Conservation (phyloP, 2,329 filamentous ascomycete genomes). For the Geosmithia putterillii region DNA sequence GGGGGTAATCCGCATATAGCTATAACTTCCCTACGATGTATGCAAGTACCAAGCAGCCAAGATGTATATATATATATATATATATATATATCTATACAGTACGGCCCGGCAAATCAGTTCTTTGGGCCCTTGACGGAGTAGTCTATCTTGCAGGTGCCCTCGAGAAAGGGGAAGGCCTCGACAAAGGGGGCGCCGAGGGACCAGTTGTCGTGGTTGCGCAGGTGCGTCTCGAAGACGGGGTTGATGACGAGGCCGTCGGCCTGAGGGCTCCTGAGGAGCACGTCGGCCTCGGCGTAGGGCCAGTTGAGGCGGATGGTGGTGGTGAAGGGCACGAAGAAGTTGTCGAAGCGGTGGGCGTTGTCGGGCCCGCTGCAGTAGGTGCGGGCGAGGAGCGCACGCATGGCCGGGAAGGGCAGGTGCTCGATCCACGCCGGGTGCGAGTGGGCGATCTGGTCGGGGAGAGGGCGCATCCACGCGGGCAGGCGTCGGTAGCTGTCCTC, state of each 20-base stretch:
- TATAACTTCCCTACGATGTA: no score
- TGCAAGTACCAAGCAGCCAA: no score
- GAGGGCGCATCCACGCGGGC: conserved; percentile 60
- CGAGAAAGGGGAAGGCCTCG: conserved; percentile 43
- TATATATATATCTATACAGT: no score
- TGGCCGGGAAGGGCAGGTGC: conserved; percentile 64
- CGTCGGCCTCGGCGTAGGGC: conserved; percentile 66
- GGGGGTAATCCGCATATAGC: no score
- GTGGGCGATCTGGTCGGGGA: conserved; percentile 50
- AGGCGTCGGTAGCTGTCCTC: conserved; percentile 68
- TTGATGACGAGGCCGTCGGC: conserved; percentile 64
- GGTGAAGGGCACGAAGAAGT: conserved; percentile 76
- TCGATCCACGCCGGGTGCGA: conserved; percentile 75
- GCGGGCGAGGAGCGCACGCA: conserved; percentile 55
- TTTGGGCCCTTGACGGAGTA: conserved; percentile 1
- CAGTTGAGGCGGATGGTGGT: conserved; percentile 68
- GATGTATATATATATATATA: no score
- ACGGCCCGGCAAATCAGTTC: no score
- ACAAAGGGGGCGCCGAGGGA: conserved; percentile 60
- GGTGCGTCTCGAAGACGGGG: conserved; percentile 72
- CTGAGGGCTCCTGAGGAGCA: conserved; percentile 40
- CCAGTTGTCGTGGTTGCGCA: conserved; percentile 71
- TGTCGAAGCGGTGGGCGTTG: conserved; percentile 47
- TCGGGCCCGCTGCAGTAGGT: conserved; percentile 23
- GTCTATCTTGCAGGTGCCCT: conserved; percentile 15